Conservation (phyloP, 306 rosid species). For the Acacia melanoxylon region DNA sequence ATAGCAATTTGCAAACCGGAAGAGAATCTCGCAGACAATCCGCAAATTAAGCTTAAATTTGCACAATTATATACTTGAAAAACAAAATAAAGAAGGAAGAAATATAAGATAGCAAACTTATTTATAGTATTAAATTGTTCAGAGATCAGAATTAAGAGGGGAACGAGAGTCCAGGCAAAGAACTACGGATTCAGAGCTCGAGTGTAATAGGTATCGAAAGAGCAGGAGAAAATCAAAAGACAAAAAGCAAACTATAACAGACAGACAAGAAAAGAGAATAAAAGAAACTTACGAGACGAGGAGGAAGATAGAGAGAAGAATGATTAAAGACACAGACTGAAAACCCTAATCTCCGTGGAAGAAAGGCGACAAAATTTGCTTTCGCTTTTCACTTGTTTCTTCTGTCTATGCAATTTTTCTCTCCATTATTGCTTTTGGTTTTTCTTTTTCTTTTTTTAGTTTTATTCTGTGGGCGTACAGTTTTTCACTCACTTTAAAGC, state of each 20-base stretch:
- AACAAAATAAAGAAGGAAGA: background rate
- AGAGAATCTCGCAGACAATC: constrained; percentile 11
- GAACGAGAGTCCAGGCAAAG: background rate
- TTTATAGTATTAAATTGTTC: background rate
- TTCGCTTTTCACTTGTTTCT: background rate
- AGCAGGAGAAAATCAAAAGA: background rate
- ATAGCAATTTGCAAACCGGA: background rate
- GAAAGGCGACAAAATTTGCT: constrained; percentile 1
- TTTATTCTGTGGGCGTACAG: background rate
- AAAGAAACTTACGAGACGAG: constrained; percentile 33
- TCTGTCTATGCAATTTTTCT: background rate
- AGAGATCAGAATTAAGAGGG: background rate
- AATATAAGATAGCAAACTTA: background rate
- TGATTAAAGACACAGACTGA: constrained; percentile 3
- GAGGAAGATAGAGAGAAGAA: background rate
- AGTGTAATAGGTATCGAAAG: background rate
- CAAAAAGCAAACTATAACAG: background rate
- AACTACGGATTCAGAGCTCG: background rate
- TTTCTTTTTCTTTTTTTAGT: background rate
- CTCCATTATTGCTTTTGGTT: background rate
- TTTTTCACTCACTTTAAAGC: background rate
- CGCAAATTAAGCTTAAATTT: background rate
- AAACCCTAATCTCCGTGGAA: constrained; percentile 33
- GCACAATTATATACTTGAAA: background rate
- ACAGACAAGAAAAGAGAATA: background rate